Evolutionary conservation across 305 asterid species (phyloP), one percentile per base, ranked within the genome.

Genomic region (Galium porrigens): DNA sequence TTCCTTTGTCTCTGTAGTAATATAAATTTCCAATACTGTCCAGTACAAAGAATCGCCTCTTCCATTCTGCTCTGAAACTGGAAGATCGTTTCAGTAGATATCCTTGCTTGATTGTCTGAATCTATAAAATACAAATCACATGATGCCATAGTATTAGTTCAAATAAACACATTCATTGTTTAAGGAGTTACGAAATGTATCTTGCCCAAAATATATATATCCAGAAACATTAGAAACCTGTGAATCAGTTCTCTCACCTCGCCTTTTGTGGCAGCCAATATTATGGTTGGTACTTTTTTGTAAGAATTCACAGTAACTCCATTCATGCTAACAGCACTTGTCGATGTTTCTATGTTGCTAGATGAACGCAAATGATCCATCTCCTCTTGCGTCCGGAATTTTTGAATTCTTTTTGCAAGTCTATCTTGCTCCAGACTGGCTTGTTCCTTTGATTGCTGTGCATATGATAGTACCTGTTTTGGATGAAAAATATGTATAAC

Each of bases 371-470:
- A 70, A 61, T 82, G 86, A 59, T 81, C 86, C 66, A 94, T 70
- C 78, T 94, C 95, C 61, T 92, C 76, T 74, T 84, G 91, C 68
- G 97, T 94, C 77, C 95, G 82, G 72, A 84, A 94, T 79, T 94
- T 97, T 79, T 94, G 99, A 76, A 94, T 94, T 79, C 97, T 84
- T 84, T 89, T 84, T 34, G 86, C 97, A 80, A 94, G 92, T 81
- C 78, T 94, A 76, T 94, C 99, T 82, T 87, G 99, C 77, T 94
- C 99, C 61, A 81, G 74, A 68, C 75, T 86, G 29, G 96, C 81
- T 75, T 85, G 97, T 74, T 94, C 97, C 85, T 94, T 94, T 33
- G 97, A 87, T 75, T 89, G 99, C 74, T 87, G 97, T 39, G 96
- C 95, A 85, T 78, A 94, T 58, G 99, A 86, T 82, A 94, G 80